Percentiles rank a stretch among this genome's conserved stretches.
These are phyloP conservation scores for Buxus sempervirens DNA, from an alignment of 164 flowering plant genomes.

Conservation along the genomic window DNA sequence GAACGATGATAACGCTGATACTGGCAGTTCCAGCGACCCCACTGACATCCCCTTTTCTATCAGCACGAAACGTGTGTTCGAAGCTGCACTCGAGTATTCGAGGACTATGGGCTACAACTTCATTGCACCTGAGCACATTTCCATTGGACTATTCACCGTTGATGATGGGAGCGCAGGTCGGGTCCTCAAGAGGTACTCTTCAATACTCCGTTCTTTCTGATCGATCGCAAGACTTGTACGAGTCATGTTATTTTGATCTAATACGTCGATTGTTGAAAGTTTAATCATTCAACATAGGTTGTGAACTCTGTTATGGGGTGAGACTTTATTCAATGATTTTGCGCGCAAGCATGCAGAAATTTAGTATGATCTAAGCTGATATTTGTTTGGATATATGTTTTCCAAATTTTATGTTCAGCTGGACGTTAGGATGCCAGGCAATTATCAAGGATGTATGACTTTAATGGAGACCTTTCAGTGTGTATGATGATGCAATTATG, in stretches of 20 bases:
- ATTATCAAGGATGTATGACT: too few species aligned
- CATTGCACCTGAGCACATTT: constrained; percentile 76
- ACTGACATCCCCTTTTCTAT: constrained; percentile 59
- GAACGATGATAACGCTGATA: constrained; percentile 21
- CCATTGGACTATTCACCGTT: constrained; percentile 61
- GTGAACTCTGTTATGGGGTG: too few species aligned
- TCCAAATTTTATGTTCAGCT: too few species aligned
- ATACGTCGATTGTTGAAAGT: too few species aligned
- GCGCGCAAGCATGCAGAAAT: too few species aligned
- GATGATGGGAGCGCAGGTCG: constrained; percentile 70
- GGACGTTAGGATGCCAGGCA: too few species aligned
- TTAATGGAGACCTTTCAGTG: too few species aligned
- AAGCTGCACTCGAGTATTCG: constrained; percentile 77
- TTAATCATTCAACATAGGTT: too few species aligned
- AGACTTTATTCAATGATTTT: too few species aligned
- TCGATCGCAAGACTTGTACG: neutral
- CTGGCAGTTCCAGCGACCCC: constrained; percentile 15
- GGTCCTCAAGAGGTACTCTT: constrained; percentile 59
- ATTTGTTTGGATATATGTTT: too few species aligned
- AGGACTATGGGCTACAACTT: constrained; percentile 65
- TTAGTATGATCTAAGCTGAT: too few species aligned
- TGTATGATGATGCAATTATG: too few species aligned
- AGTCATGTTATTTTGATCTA: neutral
- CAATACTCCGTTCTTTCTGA: neutral
- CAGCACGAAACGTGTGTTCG: constrained; percentile 72